Percentiles rank a stretch among this genome's conserved stretches.
These are phyloP conservation scores for Pseudogymnoascus sp. DNA, from an alignment of 2,329 filamentous ascomycete species.

Conservation along the genomic window DNA sequence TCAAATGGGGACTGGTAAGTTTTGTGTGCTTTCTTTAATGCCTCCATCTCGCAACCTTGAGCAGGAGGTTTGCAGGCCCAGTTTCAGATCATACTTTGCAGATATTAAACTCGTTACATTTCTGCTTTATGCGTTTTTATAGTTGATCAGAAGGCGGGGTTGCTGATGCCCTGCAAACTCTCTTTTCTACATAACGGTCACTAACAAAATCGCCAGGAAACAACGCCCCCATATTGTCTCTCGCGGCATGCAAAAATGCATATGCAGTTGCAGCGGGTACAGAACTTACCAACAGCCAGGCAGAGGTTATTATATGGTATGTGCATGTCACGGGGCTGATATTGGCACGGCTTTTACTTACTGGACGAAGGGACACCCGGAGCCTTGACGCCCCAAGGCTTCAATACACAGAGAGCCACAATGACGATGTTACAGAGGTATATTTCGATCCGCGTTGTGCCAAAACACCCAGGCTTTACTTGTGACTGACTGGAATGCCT, in stretches of 20 bases:
- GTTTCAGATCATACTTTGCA: neutral
- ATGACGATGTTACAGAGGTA: slow-evolving; percentile 58
- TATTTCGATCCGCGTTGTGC: slow-evolving; percentile 8
- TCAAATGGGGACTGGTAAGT: neutral
- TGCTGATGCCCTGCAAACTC: neutral
- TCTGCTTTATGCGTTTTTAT: neutral
- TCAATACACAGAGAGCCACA: slow-evolving; percentile 58
- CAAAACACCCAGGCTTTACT: slow-evolving; percentile 23
- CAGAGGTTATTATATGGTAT: slow-evolving; percentile 55
- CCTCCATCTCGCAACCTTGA: neutral
- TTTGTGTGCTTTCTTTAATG: neutral
- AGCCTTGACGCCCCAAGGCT: slow-evolving; percentile 39
- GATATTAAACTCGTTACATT: neutral
- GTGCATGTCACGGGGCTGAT: slow-evolving; percentile 51
- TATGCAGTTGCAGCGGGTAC: slow-evolving; percentile 64
- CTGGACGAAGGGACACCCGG: slow-evolving; percentile 48
- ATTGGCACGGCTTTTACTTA: slow-evolving; percentile 44
- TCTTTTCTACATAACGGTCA: neutral
- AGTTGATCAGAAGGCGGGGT: neutral
- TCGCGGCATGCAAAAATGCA: slow-evolving; percentile 50
- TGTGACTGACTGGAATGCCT: neutral
- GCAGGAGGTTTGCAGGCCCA: neutral
- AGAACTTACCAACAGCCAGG: slow-evolving; percentile 58
- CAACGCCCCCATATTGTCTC: slow-evolving; percentile 51
- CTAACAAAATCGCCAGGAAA: slow-evolving; percentile 29